Evolutionary conservation across 2,329 filamentous ascomycete genomes (phyloP).

Genomic region (Penicillium sp.): DNA sequence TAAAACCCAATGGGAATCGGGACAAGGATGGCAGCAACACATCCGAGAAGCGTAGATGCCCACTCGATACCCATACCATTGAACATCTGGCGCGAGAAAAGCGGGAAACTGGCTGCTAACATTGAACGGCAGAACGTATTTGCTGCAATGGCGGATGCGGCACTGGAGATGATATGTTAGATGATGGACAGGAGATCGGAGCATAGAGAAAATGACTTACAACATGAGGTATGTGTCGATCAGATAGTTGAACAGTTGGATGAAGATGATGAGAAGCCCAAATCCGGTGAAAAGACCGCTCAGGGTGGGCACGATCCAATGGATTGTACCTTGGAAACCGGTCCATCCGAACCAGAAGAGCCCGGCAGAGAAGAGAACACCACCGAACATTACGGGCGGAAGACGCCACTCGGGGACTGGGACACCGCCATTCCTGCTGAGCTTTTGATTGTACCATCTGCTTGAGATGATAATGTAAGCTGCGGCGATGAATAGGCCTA

Average conservation of each 20-base stretch:
- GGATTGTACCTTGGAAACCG: conserved; percentile 48
- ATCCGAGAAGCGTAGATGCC: conserved; percentile 39
- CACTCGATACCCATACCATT: conserved; percentile 36
- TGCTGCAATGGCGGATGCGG: conserved; percentile 53
- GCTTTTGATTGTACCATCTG: conserved; percentile 35
- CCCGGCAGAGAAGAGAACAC: conserved; percentile 54
- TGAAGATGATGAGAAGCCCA: conserved; percentile 56
- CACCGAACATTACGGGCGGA: conserved; percentile 53
- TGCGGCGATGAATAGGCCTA: conserved; percentile 67
- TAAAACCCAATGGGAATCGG: conserved; percentile 41
- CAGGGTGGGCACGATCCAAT: conserved; percentile 41
- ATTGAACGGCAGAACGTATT: conserved; percentile 54
- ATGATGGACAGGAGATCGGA: not conserved
- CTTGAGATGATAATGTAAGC: conserved; percentile 53
- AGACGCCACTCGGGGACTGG: conserved; percentile 57
- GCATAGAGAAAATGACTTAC: conserved; percentile 25
- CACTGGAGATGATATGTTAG: conserved; percentile 26
- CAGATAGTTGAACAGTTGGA: conserved; percentile 57
- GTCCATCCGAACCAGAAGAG: conserved; percentile 79
- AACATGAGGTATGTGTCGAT: conserved; percentile 59
- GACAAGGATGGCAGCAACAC: conserved; percentile 33
- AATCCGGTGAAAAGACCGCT: conserved; percentile 55
- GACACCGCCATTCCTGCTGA: conserved; percentile 57
- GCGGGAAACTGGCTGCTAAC: conserved; percentile 51
- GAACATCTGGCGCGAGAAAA: conserved; percentile 57